These are phyloP conservation scores for Sporothrix variecibatus DNA, from an alignment of 2,329 filamentous ascomycete genomes.

Conservation along the genomic window DNA sequence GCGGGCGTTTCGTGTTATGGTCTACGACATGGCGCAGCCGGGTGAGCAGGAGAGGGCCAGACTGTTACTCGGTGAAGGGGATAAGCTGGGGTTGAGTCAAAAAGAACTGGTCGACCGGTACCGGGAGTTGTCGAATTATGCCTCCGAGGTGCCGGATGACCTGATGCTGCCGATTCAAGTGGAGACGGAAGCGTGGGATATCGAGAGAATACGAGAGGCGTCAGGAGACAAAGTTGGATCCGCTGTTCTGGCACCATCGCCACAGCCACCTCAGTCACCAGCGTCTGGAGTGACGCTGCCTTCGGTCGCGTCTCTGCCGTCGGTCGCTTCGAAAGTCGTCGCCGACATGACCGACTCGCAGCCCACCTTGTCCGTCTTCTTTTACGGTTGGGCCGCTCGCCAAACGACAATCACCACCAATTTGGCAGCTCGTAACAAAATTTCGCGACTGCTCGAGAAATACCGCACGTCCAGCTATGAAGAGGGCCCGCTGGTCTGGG, in stretches of 20 bases:
- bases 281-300: too few relatives aligned
- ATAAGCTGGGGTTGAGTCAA: background rate
- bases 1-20: conserved; percentile 66
- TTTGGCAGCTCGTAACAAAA: conserved; percentile 64
- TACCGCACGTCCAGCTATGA: conserved; percentile 26
- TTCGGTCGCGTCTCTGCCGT: conserved; percentile 39
- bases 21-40: conserved; percentile 62
- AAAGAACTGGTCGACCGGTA: conserved; percentile 37
- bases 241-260: background rate
- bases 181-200: conserved; percentile 50
- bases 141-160: conserved; percentile 38
- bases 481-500: conserved; percentile 26
- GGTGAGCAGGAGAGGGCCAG: conserved; percentile 61
- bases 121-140: conserved; percentile 42
- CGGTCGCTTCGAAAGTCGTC: conserved; percentile 40
- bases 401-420: conserved; percentile 73
- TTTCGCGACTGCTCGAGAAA: conserved; percentile 40
- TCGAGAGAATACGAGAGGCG: conserved; percentile 37
- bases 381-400: conserved; percentile 67
- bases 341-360: conserved; percentile 39
- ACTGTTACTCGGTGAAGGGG: conserved; percentile 45
- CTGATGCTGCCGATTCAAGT: conserved; percentile 60
- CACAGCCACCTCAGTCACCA: background rate
- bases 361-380: conserved; percentile 67
- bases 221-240: too few relatives aligned